Percentiles rank a stretch among this genome's conserved stretches.
Evolutionary conservation across 306 rosid genomes (phyloP).

Genomic region (Castanea sativa): DNA sequence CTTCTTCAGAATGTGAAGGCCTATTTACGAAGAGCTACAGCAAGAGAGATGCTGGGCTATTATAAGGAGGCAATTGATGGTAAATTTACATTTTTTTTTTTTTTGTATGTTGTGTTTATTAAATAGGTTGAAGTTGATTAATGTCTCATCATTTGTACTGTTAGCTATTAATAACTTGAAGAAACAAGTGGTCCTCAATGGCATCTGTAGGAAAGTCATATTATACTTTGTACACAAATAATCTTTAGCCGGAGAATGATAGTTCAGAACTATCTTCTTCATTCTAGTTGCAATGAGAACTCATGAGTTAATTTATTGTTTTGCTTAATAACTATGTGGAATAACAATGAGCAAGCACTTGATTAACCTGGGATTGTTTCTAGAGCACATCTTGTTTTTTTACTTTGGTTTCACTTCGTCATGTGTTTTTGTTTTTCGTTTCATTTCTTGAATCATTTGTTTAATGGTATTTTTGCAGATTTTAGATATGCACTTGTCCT

Average conservation of each 20-base stretch:
- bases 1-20: slow-evolving; percentile 85
- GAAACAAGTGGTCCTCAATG: not conserved
- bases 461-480: slow-evolving; percentile 56
- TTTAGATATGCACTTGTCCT: slow-evolving; percentile 82
- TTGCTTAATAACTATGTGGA: not conserved
- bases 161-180: not conserved
- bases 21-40: slow-evolving; percentile 85
- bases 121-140: not conserved
- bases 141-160: not conserved
- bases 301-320: not conserved
- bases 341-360: not conserved
- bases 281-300: not conserved
- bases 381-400: not conserved
- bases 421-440: not conserved
- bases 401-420: not conserved
- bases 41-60: slow-evolving; percentile 92
- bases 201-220: not conserved
- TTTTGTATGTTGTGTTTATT: not conserved
- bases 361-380: not conserved
- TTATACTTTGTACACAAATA: not conserved
- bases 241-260: not conserved
- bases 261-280: not conserved
- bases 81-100: slow-evolving; percentile 13
- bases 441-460: not conserved
- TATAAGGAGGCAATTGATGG: slow-evolving; percentile 93